A percentile compares a stretch with the other conserved stretches of the same genome.
These are phyloP conservation scores for Pythium periplocum DNA, from an alignment of 352 stramenopile species.

Conservation along the genomic window DNA sequence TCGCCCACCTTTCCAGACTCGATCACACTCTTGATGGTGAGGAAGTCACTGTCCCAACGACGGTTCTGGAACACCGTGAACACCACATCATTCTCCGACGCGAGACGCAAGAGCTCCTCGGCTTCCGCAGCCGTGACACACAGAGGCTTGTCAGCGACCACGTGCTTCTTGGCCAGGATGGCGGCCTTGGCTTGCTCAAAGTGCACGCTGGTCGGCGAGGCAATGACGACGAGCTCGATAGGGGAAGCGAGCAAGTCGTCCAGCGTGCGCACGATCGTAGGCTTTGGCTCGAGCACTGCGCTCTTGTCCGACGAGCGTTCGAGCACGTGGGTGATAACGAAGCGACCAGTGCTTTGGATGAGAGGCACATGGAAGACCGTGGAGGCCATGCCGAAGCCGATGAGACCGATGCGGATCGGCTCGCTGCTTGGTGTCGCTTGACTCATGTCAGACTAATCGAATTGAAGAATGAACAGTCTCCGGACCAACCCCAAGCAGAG, in stretches of 20 bases:
- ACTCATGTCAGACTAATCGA: no score
- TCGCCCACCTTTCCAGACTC: conserved; percentile 46
- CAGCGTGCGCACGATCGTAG: conserved; percentile 67
- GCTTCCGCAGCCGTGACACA: conserved; percentile 51
- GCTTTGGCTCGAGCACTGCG: conserved; percentile 28
- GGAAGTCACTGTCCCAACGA: conserved; percentile 72
- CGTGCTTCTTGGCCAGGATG: conserved; percentile 66
- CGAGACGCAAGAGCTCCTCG: conserved; percentile 39
- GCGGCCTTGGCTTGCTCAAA: conserved; percentile 70
- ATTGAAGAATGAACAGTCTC: no score
- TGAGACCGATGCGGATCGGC: conserved; percentile 48
- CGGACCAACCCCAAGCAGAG: no score
- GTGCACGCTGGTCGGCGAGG: conserved; percentile 65
- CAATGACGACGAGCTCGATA: conserved; percentile 68
- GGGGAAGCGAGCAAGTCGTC: conserved; percentile 50
- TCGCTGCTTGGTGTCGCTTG: no score
- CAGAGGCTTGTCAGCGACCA: conserved; percentile 74
- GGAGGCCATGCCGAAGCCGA: conserved; percentile 65
- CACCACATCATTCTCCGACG: conserved; percentile 43
- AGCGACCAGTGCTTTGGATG: conserved; percentile 49
- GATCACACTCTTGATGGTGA: conserved; percentile 48
- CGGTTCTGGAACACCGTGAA: conserved; percentile 80
- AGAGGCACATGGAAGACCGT: conserved; percentile 73
- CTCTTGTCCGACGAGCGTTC: conserved; percentile 70
- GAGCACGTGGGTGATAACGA: conserved; percentile 69